Conservation (phyloP, 2,329 filamentous ascomycete genomes). For the Fusarium concolor region DNA sequence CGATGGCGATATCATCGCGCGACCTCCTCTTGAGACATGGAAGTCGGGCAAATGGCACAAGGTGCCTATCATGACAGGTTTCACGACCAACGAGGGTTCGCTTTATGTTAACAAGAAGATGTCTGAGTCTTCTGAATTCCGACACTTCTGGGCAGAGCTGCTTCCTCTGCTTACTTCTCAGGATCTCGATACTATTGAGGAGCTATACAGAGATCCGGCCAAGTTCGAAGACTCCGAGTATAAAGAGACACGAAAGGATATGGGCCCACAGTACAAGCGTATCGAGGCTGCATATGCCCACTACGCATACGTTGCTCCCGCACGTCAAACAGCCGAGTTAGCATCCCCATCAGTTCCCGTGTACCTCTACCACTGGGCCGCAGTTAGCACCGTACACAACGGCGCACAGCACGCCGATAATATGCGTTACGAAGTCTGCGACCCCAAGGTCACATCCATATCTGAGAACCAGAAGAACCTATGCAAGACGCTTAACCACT, state of each 20-base stretch:
- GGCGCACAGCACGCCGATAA: conserved; percentile 63
- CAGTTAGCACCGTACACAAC: conserved; percentile 56
- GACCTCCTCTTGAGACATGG: conserved; percentile 70
- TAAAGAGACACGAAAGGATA: conserved; percentile 52
- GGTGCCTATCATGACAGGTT: conserved; percentile 71
- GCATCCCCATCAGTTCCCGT: conserved; percentile 34
- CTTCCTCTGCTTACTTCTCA: conserved; percentile 65
- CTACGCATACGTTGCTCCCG: conserved; percentile 65
- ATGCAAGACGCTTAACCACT: conserved; percentile 58
- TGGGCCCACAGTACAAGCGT: conserved; percentile 65
- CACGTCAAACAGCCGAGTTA: conserved; percentile 59
- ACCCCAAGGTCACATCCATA: conserved; percentile 48
- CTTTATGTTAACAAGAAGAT: conserved; percentile 68
- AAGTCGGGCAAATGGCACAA: conserved; percentile 44
- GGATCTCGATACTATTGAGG: conserved; percentile 66
- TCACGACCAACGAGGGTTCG: conserved; percentile 76
- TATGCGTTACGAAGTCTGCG: conserved; percentile 59
- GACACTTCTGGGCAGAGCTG: conserved; percentile 68
- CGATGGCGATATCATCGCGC: conserved; percentile 68
- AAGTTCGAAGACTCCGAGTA: conserved; percentile 47
- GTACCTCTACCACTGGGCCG: conserved; percentile 56
- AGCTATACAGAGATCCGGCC: conserved; percentile 70
- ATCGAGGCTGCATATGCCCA: conserved; percentile 66
- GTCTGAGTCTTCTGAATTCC: conserved; percentile 63
- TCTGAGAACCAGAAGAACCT: conserved; percentile 57